Evolutionary conservation across 2,329 filamentous ascomycete species (phyloP).

Genomic region (Xylaria sp.): DNA sequence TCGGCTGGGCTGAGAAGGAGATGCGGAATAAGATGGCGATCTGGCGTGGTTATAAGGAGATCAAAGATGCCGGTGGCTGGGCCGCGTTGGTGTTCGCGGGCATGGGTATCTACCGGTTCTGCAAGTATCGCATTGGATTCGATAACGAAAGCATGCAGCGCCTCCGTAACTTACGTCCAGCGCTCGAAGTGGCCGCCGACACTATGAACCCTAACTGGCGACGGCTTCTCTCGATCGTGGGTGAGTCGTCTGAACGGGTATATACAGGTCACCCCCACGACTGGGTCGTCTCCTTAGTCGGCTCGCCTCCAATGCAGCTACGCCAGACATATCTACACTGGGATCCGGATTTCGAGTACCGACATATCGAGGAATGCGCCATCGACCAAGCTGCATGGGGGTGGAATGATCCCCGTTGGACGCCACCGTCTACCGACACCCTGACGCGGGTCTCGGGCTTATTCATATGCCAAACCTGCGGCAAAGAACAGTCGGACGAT

Average conservation of each 20-base stretch:
- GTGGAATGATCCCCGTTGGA: slow-evolving; percentile 44
- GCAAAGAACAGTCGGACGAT: slow-evolving; percentile 46
- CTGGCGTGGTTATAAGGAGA: slow-evolving; percentile 55
- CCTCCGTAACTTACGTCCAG: slow-evolving; percentile 39
- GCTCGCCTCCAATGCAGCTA: slow-evolving; percentile 37
- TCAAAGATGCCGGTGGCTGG: slow-evolving; percentile 53
- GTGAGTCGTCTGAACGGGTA: slow-evolving; percentile 35
- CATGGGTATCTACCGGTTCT: slow-evolving; percentile 54
- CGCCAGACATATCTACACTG: slow-evolving; percentile 42
- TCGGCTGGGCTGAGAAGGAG: slow-evolving; percentile 54
- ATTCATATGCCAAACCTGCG: slow-evolving; percentile 41
- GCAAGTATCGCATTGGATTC: slow-evolving; percentile 54
- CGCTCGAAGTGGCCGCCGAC: slow-evolving; percentile 49
- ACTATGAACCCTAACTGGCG: slow-evolving; percentile 51
- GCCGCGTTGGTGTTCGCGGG: slow-evolving; percentile 51
- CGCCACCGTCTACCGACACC: slow-evolving; percentile 22
- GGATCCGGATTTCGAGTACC: slow-evolving; percentile 43
- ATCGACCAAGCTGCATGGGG: slow-evolving; percentile 46
- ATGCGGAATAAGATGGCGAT: slow-evolving; percentile 45
- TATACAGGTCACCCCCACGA: slow-evolving; percentile 48
- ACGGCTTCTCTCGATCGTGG: slow-evolving; percentile 43
- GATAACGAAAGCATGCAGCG: slow-evolving; percentile 45
- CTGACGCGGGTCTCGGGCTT: slow-evolving; percentile 22
- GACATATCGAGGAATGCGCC: slow-evolving; percentile 45
- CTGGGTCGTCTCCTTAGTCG: slow-evolving; percentile 45